A percentile compares a stretch with the other conserved stretches of the same genome.
Conservation (phyloP, 192 early-diverging fungal species). For the Coemansia sp. region DNA sequence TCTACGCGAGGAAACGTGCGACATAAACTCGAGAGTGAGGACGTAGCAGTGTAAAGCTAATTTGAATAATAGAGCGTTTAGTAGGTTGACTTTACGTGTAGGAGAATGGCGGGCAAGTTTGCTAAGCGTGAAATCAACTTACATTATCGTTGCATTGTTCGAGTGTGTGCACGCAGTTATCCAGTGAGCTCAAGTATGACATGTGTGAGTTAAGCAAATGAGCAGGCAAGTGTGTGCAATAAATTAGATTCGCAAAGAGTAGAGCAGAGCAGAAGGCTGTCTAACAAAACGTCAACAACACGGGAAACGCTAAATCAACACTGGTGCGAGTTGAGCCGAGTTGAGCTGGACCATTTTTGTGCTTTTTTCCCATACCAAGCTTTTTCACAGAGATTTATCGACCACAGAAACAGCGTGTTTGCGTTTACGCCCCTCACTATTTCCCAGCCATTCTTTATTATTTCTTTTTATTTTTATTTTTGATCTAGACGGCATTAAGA, state of each 20-base stretch:
- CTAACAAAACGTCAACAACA: neutral
- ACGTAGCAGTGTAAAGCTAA: constrained; percentile 36
- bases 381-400: neutral
- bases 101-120: neutral
- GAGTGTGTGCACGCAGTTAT: constrained; percentile 37
- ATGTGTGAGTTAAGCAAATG: constrained; percentile 15
- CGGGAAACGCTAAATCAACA: neutral
- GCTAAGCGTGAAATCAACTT: neutral
- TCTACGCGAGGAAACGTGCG: constrained; percentile 48
- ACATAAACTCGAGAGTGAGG: constrained; percentile 34
- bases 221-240: neutral
- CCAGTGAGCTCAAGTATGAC: constrained; percentile 46
- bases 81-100: neutral
- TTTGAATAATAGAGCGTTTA: constrained; percentile 6
- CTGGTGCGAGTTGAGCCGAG: neutral
- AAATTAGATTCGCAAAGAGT: neutral
- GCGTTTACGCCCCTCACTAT: neutral
- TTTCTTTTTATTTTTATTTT: constrained; percentile 9
- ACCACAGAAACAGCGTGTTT: neutral
- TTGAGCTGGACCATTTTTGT: neutral
- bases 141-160: constrained; percentile 30
- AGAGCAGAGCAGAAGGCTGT: neutral
- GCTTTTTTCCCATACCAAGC: neutral
- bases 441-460: neutral
- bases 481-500: neutral